Evolutionary conservation across 768 basidiomycete genomes (phyloP).

Genomic region (Tephrocybe rancida): DNA sequence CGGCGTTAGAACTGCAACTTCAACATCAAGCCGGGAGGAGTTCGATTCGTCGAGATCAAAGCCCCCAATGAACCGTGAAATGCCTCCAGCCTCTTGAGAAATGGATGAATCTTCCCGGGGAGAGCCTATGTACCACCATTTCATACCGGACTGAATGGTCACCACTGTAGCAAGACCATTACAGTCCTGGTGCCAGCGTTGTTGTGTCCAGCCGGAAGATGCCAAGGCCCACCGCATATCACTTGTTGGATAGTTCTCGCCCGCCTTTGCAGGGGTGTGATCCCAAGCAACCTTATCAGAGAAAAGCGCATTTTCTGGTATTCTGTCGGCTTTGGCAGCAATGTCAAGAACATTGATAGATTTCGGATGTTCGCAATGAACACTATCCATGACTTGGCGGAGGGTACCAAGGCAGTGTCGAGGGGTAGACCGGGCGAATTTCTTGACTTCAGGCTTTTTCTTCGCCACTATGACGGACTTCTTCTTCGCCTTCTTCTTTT

Average conservation of each 20-base stretch:
- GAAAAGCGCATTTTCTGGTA: neutral
- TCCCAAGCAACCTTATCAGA: neutral
- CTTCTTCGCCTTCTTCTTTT: too few relatives aligned
- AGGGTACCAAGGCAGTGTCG: too few relatives aligned
- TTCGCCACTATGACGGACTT: too few relatives aligned
- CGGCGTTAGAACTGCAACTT: neutral
- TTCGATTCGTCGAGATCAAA: neutral
- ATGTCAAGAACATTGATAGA: neutral
- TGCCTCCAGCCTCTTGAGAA: neutral
- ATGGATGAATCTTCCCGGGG: neutral
- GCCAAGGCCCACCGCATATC: neutral
- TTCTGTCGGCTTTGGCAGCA: neutral
- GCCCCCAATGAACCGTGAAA: neutral
- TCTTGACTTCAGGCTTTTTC: too few relatives aligned
- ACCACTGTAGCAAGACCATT: neutral
- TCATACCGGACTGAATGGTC: neutral
- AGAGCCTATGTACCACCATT: neutral
- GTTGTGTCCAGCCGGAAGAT: neutral
- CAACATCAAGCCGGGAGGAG: neutral
- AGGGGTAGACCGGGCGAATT: too few relatives aligned
- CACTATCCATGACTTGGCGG: too few relatives aligned
- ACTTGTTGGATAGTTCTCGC: neutral
- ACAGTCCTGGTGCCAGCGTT: neutral
- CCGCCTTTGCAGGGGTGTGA: neutral
- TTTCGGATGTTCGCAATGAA: neutral